Evolutionary conservation across 2,329 filamentous ascomycete genomes (phyloP), one percentile per base, ranked within the genome.

Genomic region (Trichophyton simii): DNA sequence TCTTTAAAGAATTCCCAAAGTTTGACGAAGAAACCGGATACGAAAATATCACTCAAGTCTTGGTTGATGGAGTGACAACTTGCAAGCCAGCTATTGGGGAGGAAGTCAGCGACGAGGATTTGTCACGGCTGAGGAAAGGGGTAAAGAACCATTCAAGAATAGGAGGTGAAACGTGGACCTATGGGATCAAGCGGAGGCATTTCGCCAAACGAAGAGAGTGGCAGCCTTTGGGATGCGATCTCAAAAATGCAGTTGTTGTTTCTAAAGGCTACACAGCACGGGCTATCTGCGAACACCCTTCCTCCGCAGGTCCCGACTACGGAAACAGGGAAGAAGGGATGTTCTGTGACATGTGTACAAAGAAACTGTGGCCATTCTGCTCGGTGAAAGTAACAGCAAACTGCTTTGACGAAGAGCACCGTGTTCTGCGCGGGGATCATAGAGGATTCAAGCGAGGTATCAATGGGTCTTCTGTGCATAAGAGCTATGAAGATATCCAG

Each of bases 331-430:
- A 50, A 20, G 60, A 61, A 31, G 55, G 54, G 6, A 8, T 42
- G 4, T 57, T n/a, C 31, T 61, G 60, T 18, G 60, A 61, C 20
- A 48, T 61, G 60, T 61, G 60, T 31, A 41, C 41, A 3, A 54
- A 38, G 13, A 38, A 58, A 8, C 25, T 59, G 2, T 59, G 22
- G 18, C 60, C 55, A 0, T 9, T 61, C 7, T 61, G 60, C 44
- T 22, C 46, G 25, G 31, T 25, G 13, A 28, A 60, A 18, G 7
- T 1, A 31, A 31, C 28, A 52, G 25, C 58, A 38, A 13, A 20
- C 18, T 60, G 58, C 22, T 60, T 60, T 25, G 57, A 58, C 20
- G 6, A 18, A 22, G 5, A 1, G 18, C 18, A 8, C 3, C 5
- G 4, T 20, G 8, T 18, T 8, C 7, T 46, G 15, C 25, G 25